phyloP scores from a whole-genome alignment of 148 eudicot genomes.

The Chenopodium album region DNA sequence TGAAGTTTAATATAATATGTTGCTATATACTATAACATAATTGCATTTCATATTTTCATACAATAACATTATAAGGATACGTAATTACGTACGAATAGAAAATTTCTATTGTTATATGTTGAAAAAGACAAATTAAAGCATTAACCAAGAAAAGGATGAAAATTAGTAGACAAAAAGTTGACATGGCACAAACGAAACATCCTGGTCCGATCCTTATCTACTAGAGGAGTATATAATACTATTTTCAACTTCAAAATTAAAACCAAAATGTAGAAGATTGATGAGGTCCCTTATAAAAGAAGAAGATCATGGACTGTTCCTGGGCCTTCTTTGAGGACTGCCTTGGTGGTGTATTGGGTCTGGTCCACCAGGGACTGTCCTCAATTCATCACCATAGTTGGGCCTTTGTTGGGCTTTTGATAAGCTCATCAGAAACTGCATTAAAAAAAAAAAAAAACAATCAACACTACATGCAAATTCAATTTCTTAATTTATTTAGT shows the following conservation, averaged over 20 bases:
- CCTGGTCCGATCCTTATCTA: too few relatives aligned
- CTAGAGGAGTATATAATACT: background rate
- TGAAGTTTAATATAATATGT: too few relatives aligned
- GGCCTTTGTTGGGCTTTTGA: background rate
- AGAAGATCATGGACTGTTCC: slow-evolving; percentile 22
- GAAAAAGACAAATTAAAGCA: too few relatives aligned
- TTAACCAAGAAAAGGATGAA: slow-evolving; percentile 1
- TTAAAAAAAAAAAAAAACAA: background rate
- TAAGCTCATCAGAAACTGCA: slow-evolving; percentile 9
- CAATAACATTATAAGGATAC: too few relatives aligned
- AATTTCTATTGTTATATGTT: too few relatives aligned
- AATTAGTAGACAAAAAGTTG: slow-evolving; percentile 1
- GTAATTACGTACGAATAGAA: too few relatives aligned
- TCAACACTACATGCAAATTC: too few relatives aligned
- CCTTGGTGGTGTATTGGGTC: slow-evolving; percentile 56
- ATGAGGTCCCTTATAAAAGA: background rate
- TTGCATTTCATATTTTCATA: background rate
- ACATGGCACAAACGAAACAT: background rate
- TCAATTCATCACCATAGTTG: slow-evolving; percentile 31
- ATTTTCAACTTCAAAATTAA: too few relatives aligned
- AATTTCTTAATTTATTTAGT: too few relatives aligned
- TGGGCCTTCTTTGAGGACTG: slow-evolving; percentile 40
- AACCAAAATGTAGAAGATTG: background rate
- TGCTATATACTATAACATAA: too few relatives aligned
- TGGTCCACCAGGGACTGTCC: slow-evolving; percentile 47